Percentiles rank a stretch among this genome's conserved stretches.
phyloP scores from a whole-genome alignment of 2,329 filamentous ascomycete genomes.

The Teratosphaeria nubilosa region DNA sequence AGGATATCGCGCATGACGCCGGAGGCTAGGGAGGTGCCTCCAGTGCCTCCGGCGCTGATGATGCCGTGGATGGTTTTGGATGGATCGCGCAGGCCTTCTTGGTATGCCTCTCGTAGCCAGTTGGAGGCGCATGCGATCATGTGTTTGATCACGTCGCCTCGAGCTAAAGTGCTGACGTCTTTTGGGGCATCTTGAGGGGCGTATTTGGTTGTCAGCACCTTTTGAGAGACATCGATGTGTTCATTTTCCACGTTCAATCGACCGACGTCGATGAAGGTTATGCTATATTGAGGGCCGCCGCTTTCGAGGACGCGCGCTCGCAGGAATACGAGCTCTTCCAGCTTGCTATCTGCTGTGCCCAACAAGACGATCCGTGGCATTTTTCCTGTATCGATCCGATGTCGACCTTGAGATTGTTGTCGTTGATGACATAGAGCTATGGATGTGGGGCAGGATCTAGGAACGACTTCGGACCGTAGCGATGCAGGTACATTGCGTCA shows the following conservation, averaged over 20 bases:
- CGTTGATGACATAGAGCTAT: neutral
- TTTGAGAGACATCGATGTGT: conserved; percentile 39
- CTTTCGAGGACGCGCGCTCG: conserved; percentile 34
- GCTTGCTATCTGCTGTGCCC: conserved; percentile 57
- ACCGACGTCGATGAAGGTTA: conserved; percentile 49
- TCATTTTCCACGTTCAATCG: conserved; percentile 32
- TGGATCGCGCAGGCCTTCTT: conserved; percentile 10
- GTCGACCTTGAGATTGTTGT: neutral
- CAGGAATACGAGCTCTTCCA: conserved; percentile 48
- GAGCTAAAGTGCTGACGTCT: conserved; percentile 32
- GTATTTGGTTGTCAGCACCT: conserved; percentile 31
- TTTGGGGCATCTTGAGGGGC: conserved; percentile 14
- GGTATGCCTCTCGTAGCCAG: conserved; percentile 29
- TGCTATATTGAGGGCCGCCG: conserved; percentile 19
- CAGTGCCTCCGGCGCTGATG: conserved; percentile 52
- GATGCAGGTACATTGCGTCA: neutral
- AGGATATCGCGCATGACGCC: conserved; percentile 50
- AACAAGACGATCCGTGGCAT: conserved; percentile 42
- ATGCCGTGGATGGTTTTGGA: conserved; percentile 33
- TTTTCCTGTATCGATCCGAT: neutral
- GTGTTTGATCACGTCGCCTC: conserved; percentile 47
- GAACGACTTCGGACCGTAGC: neutral
- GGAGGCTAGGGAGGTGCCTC: conserved; percentile 50
- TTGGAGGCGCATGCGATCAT: conserved; percentile 43
- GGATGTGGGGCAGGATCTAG: neutral